Base-by-base conservation (phyloP, 257 asterid genomes). In the Sherardia arvensis region DNA sequence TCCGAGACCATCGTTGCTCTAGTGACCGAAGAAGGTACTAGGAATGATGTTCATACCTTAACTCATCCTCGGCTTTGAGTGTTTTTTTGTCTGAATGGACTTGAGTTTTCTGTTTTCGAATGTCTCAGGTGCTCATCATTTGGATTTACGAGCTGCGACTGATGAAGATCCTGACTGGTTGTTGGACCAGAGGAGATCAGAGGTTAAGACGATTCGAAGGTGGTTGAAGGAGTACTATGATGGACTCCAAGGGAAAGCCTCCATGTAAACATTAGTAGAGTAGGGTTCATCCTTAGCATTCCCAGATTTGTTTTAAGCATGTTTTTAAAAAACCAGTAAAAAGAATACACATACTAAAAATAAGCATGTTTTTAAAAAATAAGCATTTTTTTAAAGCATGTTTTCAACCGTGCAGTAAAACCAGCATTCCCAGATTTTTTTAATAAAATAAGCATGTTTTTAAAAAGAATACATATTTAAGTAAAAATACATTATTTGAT, bases 141-240 rank as follows among this genome's bases (percentile, higher is more conserved):
- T 91, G 51, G 98, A 91, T 80, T 72, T 91, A 56, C 96, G 98
- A 5, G 83, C 95, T 1, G 74, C 90, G 11, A 91, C 87, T 0
- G 76, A 78, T 4, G 73, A 77, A 12, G 98, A 91, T 76, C 98
- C 96, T 11, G 88, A 73, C 61, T 91, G 98, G 98, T 83, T 91
- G 76, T 60, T 91, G 77, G 84, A 77, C 68, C 96, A 88, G 69
- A 78, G 98, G 66, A 81, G 72, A 67, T 53, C 79, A 33, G 98
- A 91, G 73, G 68, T 80, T 51, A 70, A 81, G 68, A 62, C 86
- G 75, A 88, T 91, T 64, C 71, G 66, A 47, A 73, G 79, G 67
- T 91, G 98, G 96, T 76, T 91, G 60, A 77, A 83, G 54, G 74
- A 72, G 30, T 86, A 91, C 72, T 72, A 59, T 23, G 76, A 75